phyloP scores from a whole-genome alignment of 116 monocot species.

The Iris pallida region DNA sequence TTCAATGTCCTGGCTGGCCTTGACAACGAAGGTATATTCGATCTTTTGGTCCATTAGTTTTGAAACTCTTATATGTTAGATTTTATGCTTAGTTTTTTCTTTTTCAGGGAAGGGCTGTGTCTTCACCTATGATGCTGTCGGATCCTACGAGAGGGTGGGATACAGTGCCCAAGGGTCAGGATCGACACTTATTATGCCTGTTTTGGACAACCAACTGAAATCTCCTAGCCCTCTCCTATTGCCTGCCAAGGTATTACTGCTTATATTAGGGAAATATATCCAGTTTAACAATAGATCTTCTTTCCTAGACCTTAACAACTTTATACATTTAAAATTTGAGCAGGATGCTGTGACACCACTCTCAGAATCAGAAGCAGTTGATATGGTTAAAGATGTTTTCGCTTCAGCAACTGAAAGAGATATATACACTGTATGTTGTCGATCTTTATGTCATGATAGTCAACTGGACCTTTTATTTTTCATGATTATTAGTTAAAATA shows the following conservation, averaged over 20 bases:
- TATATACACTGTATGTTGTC: slow-evolving; percentile 76
- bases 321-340: slow-evolving; percentile 13
- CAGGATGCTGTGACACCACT: slow-evolving; percentile 94
- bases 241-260: slow-evolving; percentile 35
- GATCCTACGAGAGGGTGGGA: slow-evolving; percentile 87
- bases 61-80: not conserved
- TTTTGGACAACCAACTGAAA: slow-evolving; percentile 86
- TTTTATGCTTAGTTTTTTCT: not conserved
- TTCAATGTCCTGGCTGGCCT: slow-evolving; percentile 94
- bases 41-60: not conserved
- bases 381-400: slow-evolving; percentile 97
- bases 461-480: not conserved
- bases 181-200: slow-evolving; percentile 70
- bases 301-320: not conserved
- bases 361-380: slow-evolving; percentile 81
- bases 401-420: slow-evolving; percentile 97
- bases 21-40: slow-evolving; percentile 72
- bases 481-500: not conserved
- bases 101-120: slow-evolving; percentile 86
- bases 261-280: no score
- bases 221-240: slow-evolving; percentile 81
- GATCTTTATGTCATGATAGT: not conserved
- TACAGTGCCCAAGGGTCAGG: slow-evolving; percentile 86
- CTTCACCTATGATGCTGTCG: slow-evolving; percentile 91
- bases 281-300: no score